Percentiles rank a stretch among this genome's conserved stretches.
Evolutionary conservation across 805 yeast genomes (phyloP).

Genomic region (Peterozyma xylosa): DNA sequence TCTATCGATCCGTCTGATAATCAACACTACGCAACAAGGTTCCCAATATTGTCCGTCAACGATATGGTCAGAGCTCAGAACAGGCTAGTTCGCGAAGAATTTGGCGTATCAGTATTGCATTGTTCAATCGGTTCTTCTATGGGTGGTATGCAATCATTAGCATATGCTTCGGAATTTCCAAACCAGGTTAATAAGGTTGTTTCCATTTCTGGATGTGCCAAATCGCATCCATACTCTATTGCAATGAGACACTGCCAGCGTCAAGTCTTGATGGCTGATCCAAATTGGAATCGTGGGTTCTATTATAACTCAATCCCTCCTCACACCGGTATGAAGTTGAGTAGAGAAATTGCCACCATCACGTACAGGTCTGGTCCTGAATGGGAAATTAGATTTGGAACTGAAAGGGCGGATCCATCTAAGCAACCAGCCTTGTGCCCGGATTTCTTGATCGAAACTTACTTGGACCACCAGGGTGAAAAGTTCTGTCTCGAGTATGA

Average conservation of each 20-base stretch:
- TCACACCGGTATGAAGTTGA: slow-evolving; percentile 90
- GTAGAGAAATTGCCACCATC: slow-evolving; percentile 89
- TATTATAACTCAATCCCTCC: slow-evolving; percentile 76
- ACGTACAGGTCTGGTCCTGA: slow-evolving; percentile 95
- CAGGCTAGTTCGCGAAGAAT: slow-evolving; percentile 50
- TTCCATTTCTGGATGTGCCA: slow-evolving; percentile 86
- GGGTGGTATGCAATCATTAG: slow-evolving; percentile 99
- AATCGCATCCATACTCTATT: slow-evolving; percentile 89
- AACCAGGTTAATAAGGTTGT: slow-evolving; percentile 66
- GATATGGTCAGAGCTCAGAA: slow-evolving; percentile 92
- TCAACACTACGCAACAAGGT: slow-evolving; percentile 72
- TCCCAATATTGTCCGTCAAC: slow-evolving; percentile 77
- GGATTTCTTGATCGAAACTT: slow-evolving; percentile 87
- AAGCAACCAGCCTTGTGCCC: slow-evolving; percentile 86
- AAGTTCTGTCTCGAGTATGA: slow-evolving; percentile 89
- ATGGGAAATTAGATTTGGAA: slow-evolving; percentile 91
- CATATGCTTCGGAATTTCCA: slow-evolving; percentile 80
- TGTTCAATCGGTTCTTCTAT: slow-evolving; percentile 88
- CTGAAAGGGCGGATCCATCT: slow-evolving; percentile 76
- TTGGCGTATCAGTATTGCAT: slow-evolving; percentile 56
- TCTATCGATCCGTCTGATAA: slow-evolving; percentile 64
- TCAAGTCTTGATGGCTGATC: slow-evolving; percentile 90
- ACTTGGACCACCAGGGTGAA: slow-evolving; percentile 91
- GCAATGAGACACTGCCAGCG: slow-evolving; percentile 92
- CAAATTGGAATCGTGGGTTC: slow-evolving; percentile 89